Evolutionary conservation across 148 eudicot genomes (phyloP).

Genomic region (Cornus controversa): DNA sequence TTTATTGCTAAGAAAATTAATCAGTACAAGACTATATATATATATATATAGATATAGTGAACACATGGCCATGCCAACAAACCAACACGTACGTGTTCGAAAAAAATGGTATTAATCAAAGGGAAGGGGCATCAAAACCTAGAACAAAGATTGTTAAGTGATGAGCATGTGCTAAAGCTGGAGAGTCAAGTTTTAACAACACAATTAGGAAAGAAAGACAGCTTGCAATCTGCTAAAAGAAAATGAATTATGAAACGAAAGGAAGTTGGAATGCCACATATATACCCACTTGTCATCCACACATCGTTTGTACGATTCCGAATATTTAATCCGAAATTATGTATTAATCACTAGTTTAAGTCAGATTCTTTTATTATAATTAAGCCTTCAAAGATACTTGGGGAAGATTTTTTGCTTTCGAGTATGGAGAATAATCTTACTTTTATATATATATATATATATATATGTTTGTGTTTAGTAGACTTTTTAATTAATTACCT

Average conservation of each 20-base stretch:
- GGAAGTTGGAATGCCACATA: conserved; percentile 25
- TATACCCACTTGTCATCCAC: conserved; percentile 21
- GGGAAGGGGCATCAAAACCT: background rate
- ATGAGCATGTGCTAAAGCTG: conserved; percentile 35
- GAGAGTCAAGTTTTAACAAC: conserved; percentile 4
- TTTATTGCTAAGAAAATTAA: background rate
- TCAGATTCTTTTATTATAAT: conserved; percentile 14
- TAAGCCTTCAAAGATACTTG: too few relatives aligned
- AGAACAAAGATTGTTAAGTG: conserved; percentile 17
- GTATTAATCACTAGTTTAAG: background rate
- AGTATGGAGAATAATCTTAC: conserved; percentile 10
- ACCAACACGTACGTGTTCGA: conserved; percentile 18
- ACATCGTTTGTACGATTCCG: background rate
- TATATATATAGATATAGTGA: too few relatives aligned
- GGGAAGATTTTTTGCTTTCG: conserved; percentile 5
- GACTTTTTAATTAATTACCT: background rate
- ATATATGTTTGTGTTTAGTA: background rate
- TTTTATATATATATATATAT: background rate
- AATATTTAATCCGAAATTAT: background rate
- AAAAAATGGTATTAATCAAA: background rate
- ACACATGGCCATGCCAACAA: background rate
- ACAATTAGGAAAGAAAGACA: conserved; percentile 3
- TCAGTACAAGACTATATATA: too few relatives aligned
- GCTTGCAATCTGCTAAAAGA: conserved; percentile 15
- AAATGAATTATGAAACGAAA: conserved; percentile 9